A percentile compares a stretch with the other conserved stretches of the same genome.
Evolutionary conservation across 768 basidiomycete species (phyloP).

Genomic region (Xerocomellus chrysenteron): DNA sequence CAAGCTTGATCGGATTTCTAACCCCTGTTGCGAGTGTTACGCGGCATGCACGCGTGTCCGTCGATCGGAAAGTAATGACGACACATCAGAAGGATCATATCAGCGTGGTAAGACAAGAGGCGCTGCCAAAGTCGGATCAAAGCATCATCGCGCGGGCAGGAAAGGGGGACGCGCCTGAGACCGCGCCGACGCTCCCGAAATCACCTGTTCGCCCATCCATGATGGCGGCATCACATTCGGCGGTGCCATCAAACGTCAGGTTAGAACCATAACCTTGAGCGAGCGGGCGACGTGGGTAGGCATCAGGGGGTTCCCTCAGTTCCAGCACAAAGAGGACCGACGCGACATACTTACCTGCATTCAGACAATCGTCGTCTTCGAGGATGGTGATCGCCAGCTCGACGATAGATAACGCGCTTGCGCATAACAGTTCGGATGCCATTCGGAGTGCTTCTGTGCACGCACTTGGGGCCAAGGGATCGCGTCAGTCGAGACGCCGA

Average conservation of each 20-base stretch:
- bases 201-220: conserved; percentile 49
- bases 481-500: conserved; percentile 4
- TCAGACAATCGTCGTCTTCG: conserved; percentile 66
- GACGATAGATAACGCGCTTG: conserved; percentile 45
- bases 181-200: conserved; percentile 78
- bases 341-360: conserved; percentile 53
- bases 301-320: not conserved
- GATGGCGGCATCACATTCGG: conserved; percentile 82
- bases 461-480: conserved; percentile 39
- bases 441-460: conserved; percentile 44
- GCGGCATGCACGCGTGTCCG: not conserved
- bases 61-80: not conserved
- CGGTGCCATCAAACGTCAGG: conserved; percentile 66
- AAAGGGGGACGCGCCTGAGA: conserved; percentile 48
- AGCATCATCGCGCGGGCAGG: not conserved
- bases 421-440: conserved; percentile 9
- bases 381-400: conserved; percentile 54
- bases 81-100: not conserved
- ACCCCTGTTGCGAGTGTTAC: conserved; percentile 44
- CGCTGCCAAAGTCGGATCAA: not conserved
- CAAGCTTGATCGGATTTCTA: conserved; percentile 66
- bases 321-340: not conserved
- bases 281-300: not conserved
- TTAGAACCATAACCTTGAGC: conserved; percentile 71
- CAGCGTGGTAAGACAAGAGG: not conserved